Evolutionary conservation across 164 flowering plant species (phyloP), one percentile per base, ranked within the genome.

Genomic region (Hamamelis virginiana): DNA sequence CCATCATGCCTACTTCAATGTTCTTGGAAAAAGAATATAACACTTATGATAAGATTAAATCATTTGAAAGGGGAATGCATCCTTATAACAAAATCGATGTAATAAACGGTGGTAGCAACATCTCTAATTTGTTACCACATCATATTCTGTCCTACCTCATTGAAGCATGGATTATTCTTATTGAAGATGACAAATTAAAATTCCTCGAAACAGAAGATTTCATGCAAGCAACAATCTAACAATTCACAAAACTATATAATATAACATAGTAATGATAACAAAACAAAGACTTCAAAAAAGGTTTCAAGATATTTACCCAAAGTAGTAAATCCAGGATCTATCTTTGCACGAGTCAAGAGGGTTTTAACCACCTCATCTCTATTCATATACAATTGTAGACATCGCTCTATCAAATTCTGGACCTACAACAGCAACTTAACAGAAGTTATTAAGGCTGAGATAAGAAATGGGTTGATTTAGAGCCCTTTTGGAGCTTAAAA

Each of bases 251-350:
- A 33, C 6, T 33, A 33, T 6, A 33, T 33, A 33, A 33, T 33
- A 33, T 33, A 6, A 33, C 41, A 33, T 33, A 33, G 41, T 33
- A 33, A 33, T 33, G 41, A 2, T 6, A 6, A 6, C 41, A 6
- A 33, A 2, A 33, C 41, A 33, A 33, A 6, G 41, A 33, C 41
- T n/a, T 2, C 41, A 33, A 2, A 2, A 22, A 69, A 21, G 38
- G 26, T n/a, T 26, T 53, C 68, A 66, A 50, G 46, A 25, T 66
- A 61, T 82, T 52, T 82, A 95, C 99, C 99, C 56, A 95, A 69
- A 67, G 91, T 80, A 60, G 99, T 92, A 80, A 95, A 95, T 28
- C 94, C 97, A 66, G 97, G 97, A 68, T 95, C 99, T 69, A 92
- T 91, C 81, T 86, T 87, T 72, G 97, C 97, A 50, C 92, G 96